These are phyloP conservation scores for Exidia glandulosa DNA, from an alignment of 768 basidiomycete species.

Conservation along the genomic window DNA sequence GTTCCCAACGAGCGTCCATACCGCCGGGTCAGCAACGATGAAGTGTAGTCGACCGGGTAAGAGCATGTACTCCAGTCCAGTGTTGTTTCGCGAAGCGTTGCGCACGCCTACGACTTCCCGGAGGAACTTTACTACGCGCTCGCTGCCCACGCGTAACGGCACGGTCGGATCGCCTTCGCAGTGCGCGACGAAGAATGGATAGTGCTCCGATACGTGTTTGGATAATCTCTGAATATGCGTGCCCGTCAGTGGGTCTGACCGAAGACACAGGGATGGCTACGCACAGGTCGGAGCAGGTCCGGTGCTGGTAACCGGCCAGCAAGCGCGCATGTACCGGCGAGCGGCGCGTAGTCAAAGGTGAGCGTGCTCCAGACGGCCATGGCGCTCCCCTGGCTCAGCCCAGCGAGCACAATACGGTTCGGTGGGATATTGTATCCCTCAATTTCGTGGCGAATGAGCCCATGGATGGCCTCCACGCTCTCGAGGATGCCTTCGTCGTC, in stretches of 20 bases:
- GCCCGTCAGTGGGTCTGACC: not conserved
- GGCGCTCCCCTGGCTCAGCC: not conserved
- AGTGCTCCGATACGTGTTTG: not conserved
- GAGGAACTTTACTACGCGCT: not conserved
- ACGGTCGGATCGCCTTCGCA: not conserved
- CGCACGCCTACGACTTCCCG: not conserved
- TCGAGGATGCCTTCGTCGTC: not conserved
- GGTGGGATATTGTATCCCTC: not conserved
- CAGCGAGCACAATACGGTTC: not conserved
- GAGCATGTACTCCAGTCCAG: not conserved
- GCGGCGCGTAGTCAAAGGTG: not conserved
- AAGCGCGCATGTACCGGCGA: not conserved
- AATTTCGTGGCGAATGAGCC: not conserved
- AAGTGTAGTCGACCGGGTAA: not conserved
- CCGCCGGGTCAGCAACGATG: not conserved
- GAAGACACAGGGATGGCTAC: not conserved
- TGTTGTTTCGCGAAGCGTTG: not conserved
- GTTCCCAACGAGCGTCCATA: not conserved
- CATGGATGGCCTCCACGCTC: not conserved
- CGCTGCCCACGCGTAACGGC: not conserved
- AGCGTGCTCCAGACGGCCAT: not conserved
- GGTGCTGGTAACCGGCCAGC: not conserved
- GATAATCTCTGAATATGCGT: not conserved
- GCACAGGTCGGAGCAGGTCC: not conserved
- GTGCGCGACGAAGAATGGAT: not conserved